Base-by-base conservation (phyloP, 306 rosid genomes). In the Cicer pinnatifidum region DNA sequence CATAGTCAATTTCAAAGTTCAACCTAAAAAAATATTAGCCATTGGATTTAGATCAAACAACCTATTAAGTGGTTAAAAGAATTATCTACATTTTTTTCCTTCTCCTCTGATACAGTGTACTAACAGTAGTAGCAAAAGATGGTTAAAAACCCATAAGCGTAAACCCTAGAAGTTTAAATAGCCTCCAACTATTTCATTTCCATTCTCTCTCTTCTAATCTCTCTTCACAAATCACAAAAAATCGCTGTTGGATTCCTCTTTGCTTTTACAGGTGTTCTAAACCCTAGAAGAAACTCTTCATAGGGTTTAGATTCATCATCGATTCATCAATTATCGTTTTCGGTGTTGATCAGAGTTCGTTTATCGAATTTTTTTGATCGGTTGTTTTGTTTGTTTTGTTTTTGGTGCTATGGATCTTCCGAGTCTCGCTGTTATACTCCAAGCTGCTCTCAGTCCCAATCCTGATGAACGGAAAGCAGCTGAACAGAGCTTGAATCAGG, bases 401-500 rank as follows among this genome's bases (percentile, higher is more conserved):
- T n/a, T 62, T 19, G 82, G 16, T 19, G 47, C 41, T 8, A 95
- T 95, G 99, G 99, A 95, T 92, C 90, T 92, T 83, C 97, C 84
- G 0, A 85, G 87, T 75, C 89, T 95, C 1, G 96, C 88, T 46
- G 81, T 87, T 48, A 59, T 92, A 54, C 97, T 95, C 43, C 97
- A 88, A 76, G 97, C 97, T 69, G 97, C 97, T 84, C 97, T 95
- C 11, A 92, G 97, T 57, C 89, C 89, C 52, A 92, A 83, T 85
- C 97, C 91, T 6, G 92, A 92, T 66, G 97, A 95, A 80, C 90
- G 99, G 9, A 92, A 89, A 73, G 97, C 97, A 3, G 99, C 92
- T 56, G 99, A 95, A 83, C 92, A 88, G 52, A 90, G 85, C 87
- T 87, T 95, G 73, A 80, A 86, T 82, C 99, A 95, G 97, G 99